Percentiles rank a stretch among this genome's conserved stretches.
These are phyloP conservation scores for Aspergillus funiculosus DNA, from an alignment of 495 filamentous ascomycete genomes.

Conservation along the genomic window DNA sequence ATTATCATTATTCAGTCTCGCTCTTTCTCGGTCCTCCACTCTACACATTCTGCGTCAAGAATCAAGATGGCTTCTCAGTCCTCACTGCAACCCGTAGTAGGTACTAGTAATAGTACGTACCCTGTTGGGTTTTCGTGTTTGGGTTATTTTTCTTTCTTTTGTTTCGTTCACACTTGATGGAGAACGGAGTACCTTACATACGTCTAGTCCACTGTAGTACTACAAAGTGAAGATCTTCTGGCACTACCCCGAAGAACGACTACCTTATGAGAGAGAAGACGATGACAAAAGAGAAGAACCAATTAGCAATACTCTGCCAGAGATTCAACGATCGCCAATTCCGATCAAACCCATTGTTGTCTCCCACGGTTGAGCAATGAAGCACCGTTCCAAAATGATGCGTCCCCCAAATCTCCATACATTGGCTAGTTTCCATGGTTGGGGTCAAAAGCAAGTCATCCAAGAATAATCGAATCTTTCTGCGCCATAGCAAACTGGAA, in stretches of 20 bases:
- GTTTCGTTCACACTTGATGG: neutral
- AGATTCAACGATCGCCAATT: conserved; percentile 11
- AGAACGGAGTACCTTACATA: neutral
- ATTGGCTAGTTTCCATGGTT: conserved; percentile 6
- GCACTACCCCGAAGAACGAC: neutral
- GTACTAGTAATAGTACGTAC: no score
- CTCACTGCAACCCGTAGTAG: no score
- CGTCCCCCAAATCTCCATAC: neutral
- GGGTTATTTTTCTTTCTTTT: neutral
- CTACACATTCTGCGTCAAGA: no score
- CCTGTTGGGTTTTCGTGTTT: no score
- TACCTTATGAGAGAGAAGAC: no score
- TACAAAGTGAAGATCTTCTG: conserved; percentile 1
- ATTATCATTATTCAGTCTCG: neutral
- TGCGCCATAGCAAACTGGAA: no score
- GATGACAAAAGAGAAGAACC: neutral
- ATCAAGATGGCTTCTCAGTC: no score
- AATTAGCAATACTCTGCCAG: neutral
- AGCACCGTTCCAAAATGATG: neutral
- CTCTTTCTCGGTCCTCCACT: neutral
- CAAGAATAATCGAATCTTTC: neutral
- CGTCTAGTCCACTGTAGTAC: neutral
- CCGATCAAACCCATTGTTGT: conserved; percentile 9
- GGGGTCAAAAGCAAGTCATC: conserved; percentile 4
- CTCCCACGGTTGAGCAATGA: conserved; percentile 1